Conservation (phyloP, 306 rosid species). For the Hippophae tibetana region DNA sequence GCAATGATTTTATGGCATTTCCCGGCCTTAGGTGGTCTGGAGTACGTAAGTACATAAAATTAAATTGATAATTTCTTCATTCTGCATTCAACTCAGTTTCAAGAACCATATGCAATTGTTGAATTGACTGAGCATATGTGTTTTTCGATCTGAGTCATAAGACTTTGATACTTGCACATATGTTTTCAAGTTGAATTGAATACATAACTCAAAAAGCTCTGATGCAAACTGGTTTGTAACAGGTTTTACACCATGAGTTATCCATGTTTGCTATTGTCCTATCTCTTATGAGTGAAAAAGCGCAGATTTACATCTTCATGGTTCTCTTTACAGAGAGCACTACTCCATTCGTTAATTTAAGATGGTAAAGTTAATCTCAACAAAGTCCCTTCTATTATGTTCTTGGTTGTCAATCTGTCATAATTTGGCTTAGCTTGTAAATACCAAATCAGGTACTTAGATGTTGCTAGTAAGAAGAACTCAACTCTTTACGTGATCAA, state of each 20-base stretch:
- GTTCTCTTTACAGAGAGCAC: conserved; percentile 85
- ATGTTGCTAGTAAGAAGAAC: conserved; percentile 56
- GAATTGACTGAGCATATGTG: background rate
- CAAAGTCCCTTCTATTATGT: conserved; percentile 10
- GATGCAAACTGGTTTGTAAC: background rate
- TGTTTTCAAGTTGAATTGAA: background rate
- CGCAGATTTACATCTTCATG: conserved; percentile 72
- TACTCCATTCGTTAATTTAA: conserved; percentile 78
- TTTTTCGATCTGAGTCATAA: background rate
- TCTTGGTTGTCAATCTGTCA: conserved; percentile 14
- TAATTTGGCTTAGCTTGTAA: conserved; percentile 12
- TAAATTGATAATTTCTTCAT: conserved; percentile 19
- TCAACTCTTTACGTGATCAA: conserved; percentile 53
- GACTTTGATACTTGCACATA: too few relatives aligned
- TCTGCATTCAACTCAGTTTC: background rate
- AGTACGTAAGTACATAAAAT: conserved; percentile 57
- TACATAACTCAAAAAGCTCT: background rate
- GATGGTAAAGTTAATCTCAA: conserved; percentile 53
- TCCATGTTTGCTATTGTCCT: conserved; percentile 69
- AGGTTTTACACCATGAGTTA: conserved; percentile 80
- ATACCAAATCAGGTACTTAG: conserved; percentile 62
- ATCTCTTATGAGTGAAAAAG: conserved; percentile 69
- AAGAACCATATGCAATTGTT: background rate
- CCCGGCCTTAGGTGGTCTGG: conserved; percentile 84
- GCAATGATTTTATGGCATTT: conserved; percentile 68